Evolutionary conservation across 108 stramenopile genomes (phyloP).

Genomic region (Cylindrotheca closterium): DNA sequence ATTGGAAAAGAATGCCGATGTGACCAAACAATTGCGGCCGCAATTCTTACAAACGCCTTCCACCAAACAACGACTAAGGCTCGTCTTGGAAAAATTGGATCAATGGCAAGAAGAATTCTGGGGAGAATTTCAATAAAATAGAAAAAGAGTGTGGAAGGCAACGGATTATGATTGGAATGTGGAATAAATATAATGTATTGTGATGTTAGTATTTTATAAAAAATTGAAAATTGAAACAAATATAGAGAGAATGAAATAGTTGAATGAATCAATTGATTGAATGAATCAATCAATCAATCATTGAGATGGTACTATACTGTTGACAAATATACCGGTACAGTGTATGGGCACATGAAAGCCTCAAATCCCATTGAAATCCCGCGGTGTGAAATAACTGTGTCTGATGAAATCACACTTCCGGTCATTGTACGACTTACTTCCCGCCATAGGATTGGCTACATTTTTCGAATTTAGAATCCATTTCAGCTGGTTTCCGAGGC

Average conservation of each 20-base stretch:
- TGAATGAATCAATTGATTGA: too few species aligned
- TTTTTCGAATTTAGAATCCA: too few species aligned
- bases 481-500: too few species aligned
- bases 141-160: constrained; percentile 1
- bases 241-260: neutral
- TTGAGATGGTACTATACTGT: constrained; percentile 1
- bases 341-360: too few species aligned
- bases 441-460: too few species aligned
- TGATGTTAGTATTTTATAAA: too few species aligned
- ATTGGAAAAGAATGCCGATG: constrained; percentile 34
- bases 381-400: too few species aligned
- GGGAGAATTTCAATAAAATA: constrained; percentile 15
- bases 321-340: too few species aligned
- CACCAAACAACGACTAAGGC: constrained; percentile 42
- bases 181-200: too few species aligned
- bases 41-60: constrained; percentile 52
- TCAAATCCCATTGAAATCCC: too few species aligned
- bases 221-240: neutral
- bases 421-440: too few species aligned
- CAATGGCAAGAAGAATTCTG: constrained; percentile 17
- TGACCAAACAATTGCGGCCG: constrained; percentile 34
- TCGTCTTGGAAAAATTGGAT: constrained; percentile 26
- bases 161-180: neutral
- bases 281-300: neutral
- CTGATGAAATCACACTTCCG: too few species aligned